Percentiles rank a stretch among this genome's conserved stretches.
Conservation (phyloP, 1,139 yeast species). For the Geotrichum macrosporum region DNA sequence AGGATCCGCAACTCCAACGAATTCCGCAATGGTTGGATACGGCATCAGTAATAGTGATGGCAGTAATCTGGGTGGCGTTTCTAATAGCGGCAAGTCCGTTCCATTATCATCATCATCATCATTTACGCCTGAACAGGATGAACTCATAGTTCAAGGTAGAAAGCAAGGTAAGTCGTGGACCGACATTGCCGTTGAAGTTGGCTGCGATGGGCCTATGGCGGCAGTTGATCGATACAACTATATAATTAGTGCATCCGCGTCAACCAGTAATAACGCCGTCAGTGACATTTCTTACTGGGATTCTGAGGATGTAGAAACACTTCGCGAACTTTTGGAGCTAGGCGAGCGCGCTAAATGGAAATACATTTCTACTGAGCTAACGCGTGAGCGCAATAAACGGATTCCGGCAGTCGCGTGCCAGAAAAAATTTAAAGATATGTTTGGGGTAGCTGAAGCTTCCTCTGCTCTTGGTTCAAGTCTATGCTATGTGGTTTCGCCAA, state of each 20-base stretch:
- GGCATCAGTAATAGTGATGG: no score
- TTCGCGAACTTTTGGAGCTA: conserved; percentile 37
- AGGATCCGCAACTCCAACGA: no score
- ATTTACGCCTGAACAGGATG: conserved; percentile 13
- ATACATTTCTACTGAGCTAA: conserved; percentile 38
- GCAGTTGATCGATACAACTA: conserved; percentile 11
- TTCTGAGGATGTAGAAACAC: conserved; percentile 36
- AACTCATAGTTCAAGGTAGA: conserved; percentile 2
- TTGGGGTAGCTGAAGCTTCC: conserved; percentile 41
- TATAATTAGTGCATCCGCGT: not conserved
- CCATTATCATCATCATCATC: no score
- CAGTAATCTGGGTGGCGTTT: no score
- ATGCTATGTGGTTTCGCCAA: conserved; percentile 40
- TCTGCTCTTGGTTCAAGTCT: conserved; percentile 40
- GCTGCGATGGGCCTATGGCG: conserved; percentile 2
- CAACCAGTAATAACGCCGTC: not conserved
- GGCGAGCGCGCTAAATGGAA: conserved; percentile 45
- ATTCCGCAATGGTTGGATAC: no score
- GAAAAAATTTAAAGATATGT: conserved; percentile 42
- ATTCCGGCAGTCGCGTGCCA: conserved; percentile 42
- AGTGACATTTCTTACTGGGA: conserved; percentile 30
- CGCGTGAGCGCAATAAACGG: conserved; percentile 33
- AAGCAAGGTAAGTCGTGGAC: conserved; percentile 14
- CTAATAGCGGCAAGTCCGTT: no score
- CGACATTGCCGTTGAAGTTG: conserved; percentile 10